A percentile compares a stretch with the other conserved stretches of the same genome.
These are phyloP conservation scores for Penicillium odoratum DNA, from an alignment of 495 filamentous ascomycete species.

Conservation along the genomic window DNA sequence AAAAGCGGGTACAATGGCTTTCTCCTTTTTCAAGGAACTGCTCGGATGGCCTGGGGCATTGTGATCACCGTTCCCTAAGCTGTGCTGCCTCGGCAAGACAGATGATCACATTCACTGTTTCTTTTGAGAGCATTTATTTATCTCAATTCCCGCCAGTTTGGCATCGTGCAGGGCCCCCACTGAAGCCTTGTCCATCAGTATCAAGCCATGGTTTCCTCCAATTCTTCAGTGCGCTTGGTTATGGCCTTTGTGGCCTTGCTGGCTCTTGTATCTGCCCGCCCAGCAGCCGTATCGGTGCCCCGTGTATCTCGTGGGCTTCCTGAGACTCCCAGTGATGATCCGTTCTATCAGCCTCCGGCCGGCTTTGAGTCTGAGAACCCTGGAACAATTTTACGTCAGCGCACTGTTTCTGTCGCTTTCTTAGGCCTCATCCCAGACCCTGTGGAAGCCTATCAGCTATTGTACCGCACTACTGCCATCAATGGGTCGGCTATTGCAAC, in stretches of 20 bases:
- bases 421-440: conserved; percentile 33
- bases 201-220: not conserved
- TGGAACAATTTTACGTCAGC: conserved; percentile 31
- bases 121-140: conserved; percentile 16
- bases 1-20: not conserved
- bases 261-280: conserved; percentile 18
- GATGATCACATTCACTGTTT: conserved; percentile 16
- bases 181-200: conserved; percentile 1
- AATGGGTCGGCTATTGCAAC: conserved; percentile 36
- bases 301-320: conserved; percentile 10
- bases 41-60: not conserved
- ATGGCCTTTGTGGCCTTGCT: conserved; percentile 20
- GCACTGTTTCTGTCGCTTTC: conserved; percentile 26
- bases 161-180: conserved; percentile 2
- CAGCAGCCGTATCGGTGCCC: conserved; percentile 3
- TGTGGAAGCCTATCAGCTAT: conserved; percentile 29
- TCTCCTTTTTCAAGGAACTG: conserved; percentile 1
- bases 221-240: conserved; percentile 14
- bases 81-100: conserved; percentile 13
- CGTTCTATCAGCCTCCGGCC: conserved; percentile 35
- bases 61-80: conserved; percentile 13
- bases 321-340: conserved; percentile 25
- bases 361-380: conserved; percentile 27
- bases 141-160: conserved; percentile 8
- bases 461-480: conserved; percentile 33